Evolutionary conservation across 352 stramenopile genomes (phyloP).

Genomic region (Phytophthora vignae): DNA sequence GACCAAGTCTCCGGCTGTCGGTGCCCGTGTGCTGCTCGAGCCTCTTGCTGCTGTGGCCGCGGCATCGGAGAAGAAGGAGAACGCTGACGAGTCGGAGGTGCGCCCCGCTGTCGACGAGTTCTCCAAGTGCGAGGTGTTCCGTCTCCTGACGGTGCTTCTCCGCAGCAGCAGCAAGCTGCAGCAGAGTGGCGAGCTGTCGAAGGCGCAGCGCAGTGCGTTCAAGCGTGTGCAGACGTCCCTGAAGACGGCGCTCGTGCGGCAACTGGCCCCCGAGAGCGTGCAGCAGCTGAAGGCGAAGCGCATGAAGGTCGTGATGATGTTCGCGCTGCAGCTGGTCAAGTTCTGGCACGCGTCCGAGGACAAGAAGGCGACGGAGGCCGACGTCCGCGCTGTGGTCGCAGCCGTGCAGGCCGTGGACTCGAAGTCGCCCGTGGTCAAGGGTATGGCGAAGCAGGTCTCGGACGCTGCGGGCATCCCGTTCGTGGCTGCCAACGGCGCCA

Average conservation of each 20-base stretch:
- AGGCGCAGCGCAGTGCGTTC: slow-evolving; percentile 47
- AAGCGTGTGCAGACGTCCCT: slow-evolving; percentile 41
- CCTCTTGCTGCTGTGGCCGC: slow-evolving; percentile 60
- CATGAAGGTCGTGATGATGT: slow-evolving; percentile 75
- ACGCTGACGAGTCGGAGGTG: slow-evolving; percentile 17
- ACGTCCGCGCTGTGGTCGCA: slow-evolving; percentile 48
- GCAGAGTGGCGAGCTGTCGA: slow-evolving; percentile 31
- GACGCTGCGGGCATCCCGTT: slow-evolving; percentile 47
- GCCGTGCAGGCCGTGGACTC: slow-evolving; percentile 59
- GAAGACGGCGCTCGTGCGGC: slow-evolving; percentile 49
- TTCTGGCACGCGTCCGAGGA: slow-evolving; percentile 44
- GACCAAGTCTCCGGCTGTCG: slow-evolving; percentile 56
- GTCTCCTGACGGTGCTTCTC: slow-evolving; percentile 71
- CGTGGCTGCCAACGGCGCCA: slow-evolving; percentile 21
- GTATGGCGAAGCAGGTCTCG: slow-evolving; percentile 74
- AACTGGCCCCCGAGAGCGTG: slow-evolving; percentile 50
- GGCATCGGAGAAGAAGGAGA: slow-evolving; percentile 40
- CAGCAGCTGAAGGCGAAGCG: slow-evolving; percentile 79
- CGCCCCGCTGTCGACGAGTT: slow-evolving; percentile 70
- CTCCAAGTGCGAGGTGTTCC: slow-evolving; percentile 80
- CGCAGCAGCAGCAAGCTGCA: slow-evolving; percentile 38
- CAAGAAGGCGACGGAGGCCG: slow-evolving; percentile 30
- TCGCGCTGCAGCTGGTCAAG: slow-evolving; percentile 74
- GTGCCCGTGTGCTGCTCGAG: slow-evolving; percentile 63
- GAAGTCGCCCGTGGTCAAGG: slow-evolving; percentile 74